Evolutionary conservation across 1,284 basidiomycete species (phyloP).

Genomic region (Ustilago shanxiensis): DNA sequence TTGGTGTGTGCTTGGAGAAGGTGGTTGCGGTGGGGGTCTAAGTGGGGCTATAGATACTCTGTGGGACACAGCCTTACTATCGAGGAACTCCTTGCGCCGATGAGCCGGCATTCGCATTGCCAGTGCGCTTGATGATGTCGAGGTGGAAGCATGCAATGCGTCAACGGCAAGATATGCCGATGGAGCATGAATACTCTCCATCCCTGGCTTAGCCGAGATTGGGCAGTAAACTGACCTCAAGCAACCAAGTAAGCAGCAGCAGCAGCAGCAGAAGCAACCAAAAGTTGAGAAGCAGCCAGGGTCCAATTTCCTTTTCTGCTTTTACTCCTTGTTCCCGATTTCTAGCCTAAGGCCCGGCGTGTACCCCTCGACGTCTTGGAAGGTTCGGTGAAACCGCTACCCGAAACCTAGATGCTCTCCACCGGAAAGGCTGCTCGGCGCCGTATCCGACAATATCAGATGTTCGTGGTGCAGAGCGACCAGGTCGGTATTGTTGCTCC

Average conservation of each 20-base stretch:
- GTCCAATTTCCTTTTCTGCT: background rate
- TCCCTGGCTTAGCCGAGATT: constrained; percentile 1
- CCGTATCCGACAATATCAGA: background rate
- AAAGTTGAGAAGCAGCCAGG: background rate
- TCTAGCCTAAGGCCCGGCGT: background rate
- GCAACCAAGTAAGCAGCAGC: background rate
- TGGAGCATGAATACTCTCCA: constrained; percentile 18
- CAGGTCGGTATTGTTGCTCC: background rate
- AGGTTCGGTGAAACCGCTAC: background rate
- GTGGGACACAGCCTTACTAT: constrained; percentile 5
- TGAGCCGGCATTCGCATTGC: background rate
- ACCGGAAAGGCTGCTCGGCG: background rate
- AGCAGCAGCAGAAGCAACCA: too few species aligned
- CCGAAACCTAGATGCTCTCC: background rate
- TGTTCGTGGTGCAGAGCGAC: background rate
- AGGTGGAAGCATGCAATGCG: background rate
- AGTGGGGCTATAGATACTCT: background rate
- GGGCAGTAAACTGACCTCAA: background rate
- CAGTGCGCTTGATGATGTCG: constrained; percentile 16
- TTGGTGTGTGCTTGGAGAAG: background rate
- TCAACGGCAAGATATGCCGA: constrained; percentile 1
- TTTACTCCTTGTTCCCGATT: too few species aligned
- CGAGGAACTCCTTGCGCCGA: background rate
- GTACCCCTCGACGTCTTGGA: background rate
- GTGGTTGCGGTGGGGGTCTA: background rate